Evolutionary conservation across 768 basidiomycete species (phyloP).

Genomic region (Boletus patriciae): DNA sequence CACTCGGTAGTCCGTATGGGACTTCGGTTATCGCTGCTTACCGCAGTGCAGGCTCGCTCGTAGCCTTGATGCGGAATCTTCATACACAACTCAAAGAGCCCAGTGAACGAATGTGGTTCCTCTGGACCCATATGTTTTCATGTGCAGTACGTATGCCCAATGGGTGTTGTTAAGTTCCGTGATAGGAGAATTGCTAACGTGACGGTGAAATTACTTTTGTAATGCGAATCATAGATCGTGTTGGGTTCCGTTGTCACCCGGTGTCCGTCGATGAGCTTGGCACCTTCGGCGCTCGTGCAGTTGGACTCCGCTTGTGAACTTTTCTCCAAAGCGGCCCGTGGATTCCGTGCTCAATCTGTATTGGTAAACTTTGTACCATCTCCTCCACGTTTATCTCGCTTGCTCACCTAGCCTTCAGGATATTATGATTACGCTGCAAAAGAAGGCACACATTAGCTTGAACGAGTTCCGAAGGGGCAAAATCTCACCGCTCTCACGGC

Average conservation of each 20-base stretch:
- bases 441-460: slow-evolving; percentile 64
- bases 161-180: slow-evolving; percentile 6
- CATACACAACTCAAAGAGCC: slow-evolving; percentile 63
- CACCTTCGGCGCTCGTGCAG: slow-evolving; percentile 70
- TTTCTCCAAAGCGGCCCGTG: slow-evolving; percentile 66
- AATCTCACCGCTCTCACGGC: slow-evolving; percentile 41
- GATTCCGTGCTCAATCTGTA: slow-evolving; percentile 64
- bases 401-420: slow-evolving; percentile 39
- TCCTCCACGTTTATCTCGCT: neutral
- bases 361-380: slow-evolving; percentile 43
- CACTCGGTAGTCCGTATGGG: slow-evolving; percentile 68
- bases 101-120: slow-evolving; percentile 63
- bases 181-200: slow-evolving; percentile 18
- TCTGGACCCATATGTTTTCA: slow-evolving; percentile 52
- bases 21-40: slow-evolving; percentile 75
- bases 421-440: slow-evolving; percentile 63
- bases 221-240: slow-evolving; percentile 46
- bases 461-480: slow-evolving; percentile 64
- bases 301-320: slow-evolving; percentile 74
- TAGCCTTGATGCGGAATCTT: slow-evolving; percentile 68
- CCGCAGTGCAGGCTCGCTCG: slow-evolving; percentile 67
- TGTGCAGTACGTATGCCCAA: slow-evolving; percentile 51
- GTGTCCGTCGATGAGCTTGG: slow-evolving; percentile 77
- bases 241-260: slow-evolving; percentile 75
- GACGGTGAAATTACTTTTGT: slow-evolving; percentile 4